phyloP scores from a whole-genome alignment of 257 asterid genomes.

The Solanum chmielewskii region DNA sequence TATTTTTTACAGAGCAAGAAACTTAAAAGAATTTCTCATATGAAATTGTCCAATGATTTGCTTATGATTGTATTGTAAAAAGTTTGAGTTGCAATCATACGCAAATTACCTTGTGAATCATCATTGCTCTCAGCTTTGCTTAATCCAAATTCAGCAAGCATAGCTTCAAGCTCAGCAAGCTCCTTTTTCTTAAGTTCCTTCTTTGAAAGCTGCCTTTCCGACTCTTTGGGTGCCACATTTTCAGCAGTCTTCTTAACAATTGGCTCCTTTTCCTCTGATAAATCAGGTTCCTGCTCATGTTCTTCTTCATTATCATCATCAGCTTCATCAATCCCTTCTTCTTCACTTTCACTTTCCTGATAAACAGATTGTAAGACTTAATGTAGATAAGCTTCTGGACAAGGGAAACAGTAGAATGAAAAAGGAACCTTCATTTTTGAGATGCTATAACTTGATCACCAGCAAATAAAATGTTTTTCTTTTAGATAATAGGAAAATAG shows the following conservation, averaged over 20 bases:
- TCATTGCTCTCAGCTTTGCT: slow-evolving; percentile 38
- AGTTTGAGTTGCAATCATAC: not conserved
- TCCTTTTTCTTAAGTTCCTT: slow-evolving; percentile 92
- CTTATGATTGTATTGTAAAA: not conserved
- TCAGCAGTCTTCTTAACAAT: slow-evolving; percentile 32
- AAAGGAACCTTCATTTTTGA: not conserved
- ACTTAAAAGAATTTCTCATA: not conserved
- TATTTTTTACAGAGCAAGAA: not conserved
- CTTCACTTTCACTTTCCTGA: slow-evolving; percentile 42
- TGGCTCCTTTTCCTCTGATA: slow-evolving; percentile 35
- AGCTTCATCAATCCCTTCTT: slow-evolving; percentile 28
- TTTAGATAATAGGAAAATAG: not conserved
- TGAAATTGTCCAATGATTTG: not conserved
- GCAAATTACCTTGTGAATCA: slow-evolving; percentile 43
- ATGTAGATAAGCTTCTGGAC: not conserved
- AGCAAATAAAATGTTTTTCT: not conserved
- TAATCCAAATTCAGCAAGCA: slow-evolving; percentile 79
- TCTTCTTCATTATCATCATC: slow-evolving; percentile 70
- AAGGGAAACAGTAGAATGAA: not conserved
- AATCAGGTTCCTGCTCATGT: slow-evolving; percentile 60
- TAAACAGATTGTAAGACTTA: not conserved
- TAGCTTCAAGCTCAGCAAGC: slow-evolving; percentile 89
- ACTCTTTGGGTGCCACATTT: slow-evolving; percentile 52
- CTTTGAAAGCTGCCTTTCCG: slow-evolving; percentile 91
- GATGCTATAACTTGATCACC: not conserved